Conservation (phyloP, 1,284 basidiomycete species). For the Sutorius eximius region DNA sequence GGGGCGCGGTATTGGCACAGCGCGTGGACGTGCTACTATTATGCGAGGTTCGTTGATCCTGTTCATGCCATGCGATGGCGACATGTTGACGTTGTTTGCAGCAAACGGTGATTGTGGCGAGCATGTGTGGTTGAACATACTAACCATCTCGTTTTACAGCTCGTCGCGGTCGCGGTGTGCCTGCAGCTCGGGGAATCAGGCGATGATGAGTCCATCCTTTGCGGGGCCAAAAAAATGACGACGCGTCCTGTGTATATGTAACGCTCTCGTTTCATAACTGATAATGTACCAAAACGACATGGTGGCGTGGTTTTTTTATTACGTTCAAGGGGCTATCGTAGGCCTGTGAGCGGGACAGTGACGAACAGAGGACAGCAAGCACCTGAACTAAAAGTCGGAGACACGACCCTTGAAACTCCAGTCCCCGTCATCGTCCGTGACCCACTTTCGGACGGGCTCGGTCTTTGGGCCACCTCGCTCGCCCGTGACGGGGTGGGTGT, state of each 20-base stretch:
- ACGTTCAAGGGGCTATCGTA: background rate
- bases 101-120: constrained; percentile 56
- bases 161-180: constrained; percentile 81
- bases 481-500: constrained; percentile 71
- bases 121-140: constrained; percentile 3
- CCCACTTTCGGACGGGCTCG: constrained; percentile 69
- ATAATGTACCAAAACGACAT: constrained; percentile 2
- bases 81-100: constrained; percentile 33
- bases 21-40: constrained; percentile 94
- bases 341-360: background rate
- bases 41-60: constrained; percentile 71
- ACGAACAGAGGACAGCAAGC: background rate
- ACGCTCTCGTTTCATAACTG: constrained; percentile 7
- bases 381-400: constrained; percentile 66
- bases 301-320: background rate
- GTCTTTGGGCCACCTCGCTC: constrained; percentile 75
- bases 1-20: constrained; percentile 97
- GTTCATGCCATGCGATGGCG: constrained; percentile 1
- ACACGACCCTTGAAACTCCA: constrained; percentile 85
- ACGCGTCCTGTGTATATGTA: constrained; percentile 14
- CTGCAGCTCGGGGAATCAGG: constrained; percentile 71
- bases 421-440: constrained; percentile 56
- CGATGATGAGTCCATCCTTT: constrained; percentile 46
- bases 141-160: constrained; percentile 44
- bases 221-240: constrained; percentile 11